Evolutionary conservation across 345 rosid genomes (phyloP).

Genomic region (Eutrema heterophyllum): DNA sequence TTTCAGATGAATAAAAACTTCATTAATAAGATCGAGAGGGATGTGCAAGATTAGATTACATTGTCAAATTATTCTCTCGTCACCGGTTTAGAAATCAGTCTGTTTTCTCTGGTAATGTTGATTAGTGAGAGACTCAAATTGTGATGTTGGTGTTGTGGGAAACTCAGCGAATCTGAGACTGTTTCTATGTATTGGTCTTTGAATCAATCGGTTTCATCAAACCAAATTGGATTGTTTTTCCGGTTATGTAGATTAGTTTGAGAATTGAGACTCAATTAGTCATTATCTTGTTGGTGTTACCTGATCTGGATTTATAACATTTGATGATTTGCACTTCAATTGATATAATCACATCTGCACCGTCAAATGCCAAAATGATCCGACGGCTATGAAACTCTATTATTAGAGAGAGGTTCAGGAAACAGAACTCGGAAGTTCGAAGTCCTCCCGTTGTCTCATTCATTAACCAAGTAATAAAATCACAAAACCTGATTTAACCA

Average conservation of each 20-base stretch:
- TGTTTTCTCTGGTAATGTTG: not conserved
- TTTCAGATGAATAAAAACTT: not conserved
- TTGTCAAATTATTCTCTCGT: not conserved
- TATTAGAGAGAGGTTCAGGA: not conserved
- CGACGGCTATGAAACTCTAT: not conserved
- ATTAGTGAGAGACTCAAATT: not conserved
- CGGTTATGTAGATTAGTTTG: not conserved
- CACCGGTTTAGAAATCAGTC: not conserved
- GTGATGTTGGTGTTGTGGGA: not conserved
- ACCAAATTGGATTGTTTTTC: not conserved
- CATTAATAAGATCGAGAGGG: not conserved
- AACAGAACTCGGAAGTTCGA: not conserved
- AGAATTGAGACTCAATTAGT: not conserved
- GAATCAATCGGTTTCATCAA: not conserved
- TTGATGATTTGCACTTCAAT: not conserved
- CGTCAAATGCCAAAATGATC: not conserved
- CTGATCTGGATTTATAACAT: not conserved
- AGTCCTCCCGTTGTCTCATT: not conserved
- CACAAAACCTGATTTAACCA: not conserved
- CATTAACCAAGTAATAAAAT: not conserved
- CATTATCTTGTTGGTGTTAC: not conserved
- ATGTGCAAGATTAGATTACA: not conserved
- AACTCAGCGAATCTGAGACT: not conserved
- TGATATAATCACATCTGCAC: not conserved
- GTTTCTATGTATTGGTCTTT: not conserved